Evolutionary conservation across 2,329 filamentous ascomycete species (phyloP).

Genomic region (Microsporum ferrugineum): DNA sequence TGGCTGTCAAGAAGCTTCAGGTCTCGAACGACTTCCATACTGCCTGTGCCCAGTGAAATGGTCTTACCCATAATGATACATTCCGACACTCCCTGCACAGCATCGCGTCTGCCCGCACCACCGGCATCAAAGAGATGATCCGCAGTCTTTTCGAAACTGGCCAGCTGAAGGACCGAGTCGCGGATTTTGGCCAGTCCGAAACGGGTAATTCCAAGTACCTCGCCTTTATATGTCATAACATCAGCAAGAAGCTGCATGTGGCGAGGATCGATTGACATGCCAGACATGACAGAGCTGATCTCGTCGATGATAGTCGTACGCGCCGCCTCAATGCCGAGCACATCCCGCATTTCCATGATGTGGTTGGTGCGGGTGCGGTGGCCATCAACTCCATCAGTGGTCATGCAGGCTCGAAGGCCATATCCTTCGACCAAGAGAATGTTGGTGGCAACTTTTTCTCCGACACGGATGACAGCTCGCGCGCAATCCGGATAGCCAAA

Average conservation of each 20-base stretch:
- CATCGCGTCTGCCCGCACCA: slow-evolving; percentile 79
- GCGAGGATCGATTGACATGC: slow-evolving; percentile 91
- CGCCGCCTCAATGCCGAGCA: slow-evolving; percentile 91
- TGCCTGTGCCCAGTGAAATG: slow-evolving; percentile 81
- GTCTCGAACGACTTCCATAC: slow-evolving; percentile 75
- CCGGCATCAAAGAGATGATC: slow-evolving; percentile 95
- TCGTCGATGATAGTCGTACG: slow-evolving; percentile 79
- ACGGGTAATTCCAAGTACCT: slow-evolving; percentile 89
- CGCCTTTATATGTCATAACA: slow-evolving; percentile 98
- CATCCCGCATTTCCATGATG: slow-evolving; percentile 75
- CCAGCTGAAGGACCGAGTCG: slow-evolving; percentile 84
- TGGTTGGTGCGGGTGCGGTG: slow-evolving; percentile 66
- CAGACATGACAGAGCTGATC: slow-evolving; percentile 78
- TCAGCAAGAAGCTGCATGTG: slow-evolving; percentile 97
- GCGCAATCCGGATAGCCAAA: slow-evolving; percentile 78
- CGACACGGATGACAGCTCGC: slow-evolving; percentile 79
- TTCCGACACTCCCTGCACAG: slow-evolving; percentile 86
- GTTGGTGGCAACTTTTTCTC: slow-evolving; percentile 44
- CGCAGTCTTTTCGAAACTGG: slow-evolving; percentile 94
- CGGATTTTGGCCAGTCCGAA: slow-evolving; percentile 96
- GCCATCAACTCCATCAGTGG: slow-evolving; percentile 79
- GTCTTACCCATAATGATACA: slow-evolving; percentile 98
- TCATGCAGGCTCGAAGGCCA: slow-evolving; percentile 80
- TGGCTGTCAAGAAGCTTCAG: slow-evolving; percentile 55
- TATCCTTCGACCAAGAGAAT: slow-evolving; percentile 89